These are phyloP conservation scores for Torrubiella hemipterigena DNA, from an alignment of 2,329 filamentous ascomycete species.

Conservation along the genomic window DNA sequence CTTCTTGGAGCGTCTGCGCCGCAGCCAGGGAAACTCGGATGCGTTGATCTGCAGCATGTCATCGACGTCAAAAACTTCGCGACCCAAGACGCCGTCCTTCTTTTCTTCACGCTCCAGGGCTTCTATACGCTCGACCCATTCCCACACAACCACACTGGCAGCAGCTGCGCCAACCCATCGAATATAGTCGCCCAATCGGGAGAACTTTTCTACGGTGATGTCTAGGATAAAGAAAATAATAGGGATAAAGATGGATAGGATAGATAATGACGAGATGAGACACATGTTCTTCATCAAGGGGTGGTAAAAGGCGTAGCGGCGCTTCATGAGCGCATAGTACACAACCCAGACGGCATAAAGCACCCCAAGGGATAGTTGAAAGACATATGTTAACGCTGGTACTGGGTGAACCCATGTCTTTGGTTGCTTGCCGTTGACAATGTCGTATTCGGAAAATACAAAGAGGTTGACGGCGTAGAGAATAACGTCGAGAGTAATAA, in stretches of 20 bases:
- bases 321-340: slow-evolving; percentile 87
- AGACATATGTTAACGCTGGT: slow-evolving; percentile 81
- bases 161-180: slow-evolving; percentile 92
- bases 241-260: slow-evolving; percentile 74
- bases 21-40: slow-evolving; percentile 36
- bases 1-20: slow-evolving; percentile 16
- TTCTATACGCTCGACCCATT: slow-evolving; percentile 94
- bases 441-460: slow-evolving; percentile 37
- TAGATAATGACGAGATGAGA: slow-evolving; percentile 65
- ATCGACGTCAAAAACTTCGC: slow-evolving; percentile 88
- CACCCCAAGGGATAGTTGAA: slow-evolving; percentile 74
- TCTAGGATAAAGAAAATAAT: slow-evolving; percentile 91
- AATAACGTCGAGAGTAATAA: slow-evolving; percentile 81
- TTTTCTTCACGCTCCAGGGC: slow-evolving; percentile 85
- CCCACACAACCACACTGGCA: slow-evolving; percentile 94
- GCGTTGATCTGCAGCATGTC: slow-evolving; percentile 67
- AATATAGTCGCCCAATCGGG: slow-evolving; percentile 90
- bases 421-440: slow-evolving; percentile 46
- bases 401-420: slow-evolving; percentile 79
- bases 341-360: slow-evolving; percentile 90
- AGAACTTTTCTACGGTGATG: slow-evolving; percentile 72
- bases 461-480: slow-evolving; percentile 93
- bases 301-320: slow-evolving; percentile 83
- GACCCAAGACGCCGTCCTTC: slow-evolving; percentile 81
- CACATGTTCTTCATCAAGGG: slow-evolving; percentile 82